These are phyloP conservation scores for Colletotrichum gigasporum DNA, from an alignment of 2,329 filamentous ascomycete genomes.

Conservation along the genomic window DNA sequence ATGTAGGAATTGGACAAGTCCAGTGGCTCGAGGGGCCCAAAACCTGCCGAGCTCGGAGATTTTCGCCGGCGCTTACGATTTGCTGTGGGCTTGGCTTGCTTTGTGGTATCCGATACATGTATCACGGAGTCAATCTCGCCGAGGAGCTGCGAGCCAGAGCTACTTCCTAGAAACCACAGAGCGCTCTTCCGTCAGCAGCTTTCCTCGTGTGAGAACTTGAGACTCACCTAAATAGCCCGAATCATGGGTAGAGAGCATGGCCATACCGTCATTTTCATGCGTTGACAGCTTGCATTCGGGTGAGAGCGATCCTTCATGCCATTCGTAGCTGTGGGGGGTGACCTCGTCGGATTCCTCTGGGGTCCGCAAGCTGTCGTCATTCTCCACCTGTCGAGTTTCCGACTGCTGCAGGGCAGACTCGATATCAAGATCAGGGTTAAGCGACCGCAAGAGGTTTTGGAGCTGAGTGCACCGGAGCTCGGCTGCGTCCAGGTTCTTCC, in stretches of 20 bases:
- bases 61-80: not conserved
- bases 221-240: slow-evolving; percentile 38
- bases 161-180: slow-evolving; percentile 32
- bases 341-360: slow-evolving; percentile 10
- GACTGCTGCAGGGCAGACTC: slow-evolving; percentile 28
- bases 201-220: not conserved
- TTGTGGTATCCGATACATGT: not conserved
- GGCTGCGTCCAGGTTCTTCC: slow-evolving; percentile 45
- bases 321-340: slow-evolving; percentile 31
- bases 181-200: not conserved
- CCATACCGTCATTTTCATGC: slow-evolving; percentile 38
- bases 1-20: slow-evolving; percentile 24
- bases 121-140: slow-evolving; percentile 34
- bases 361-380: not conserved
- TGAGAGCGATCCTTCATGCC: slow-evolving; percentile 33
- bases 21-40: slow-evolving; percentile 3
- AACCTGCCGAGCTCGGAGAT: not conserved
- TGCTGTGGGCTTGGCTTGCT: not conserved
- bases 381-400: not conserved
- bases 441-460: slow-evolving; percentile 37
- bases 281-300: slow-evolving; percentile 17
- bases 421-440: slow-evolving; percentile 40
- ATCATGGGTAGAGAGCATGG: slow-evolving; percentile 33
- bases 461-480: slow-evolving; percentile 41
- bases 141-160: slow-evolving; percentile 39